These are phyloP conservation scores for Erodium trifolium DNA, from an alignment of 441 rosid genomes.

Conservation along the genomic window DNA sequence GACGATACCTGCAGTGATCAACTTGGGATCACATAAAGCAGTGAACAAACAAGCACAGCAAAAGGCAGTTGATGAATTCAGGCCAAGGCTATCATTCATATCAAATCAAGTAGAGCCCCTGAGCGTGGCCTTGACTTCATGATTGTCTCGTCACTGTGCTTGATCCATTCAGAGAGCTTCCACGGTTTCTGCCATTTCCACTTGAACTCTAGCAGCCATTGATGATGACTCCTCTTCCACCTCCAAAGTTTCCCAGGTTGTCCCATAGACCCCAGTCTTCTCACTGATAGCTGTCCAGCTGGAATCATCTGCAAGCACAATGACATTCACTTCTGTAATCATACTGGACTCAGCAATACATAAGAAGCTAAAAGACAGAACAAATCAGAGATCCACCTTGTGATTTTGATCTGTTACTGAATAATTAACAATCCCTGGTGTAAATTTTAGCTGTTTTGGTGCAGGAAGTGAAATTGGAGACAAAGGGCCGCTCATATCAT, in stretches of 20 bases:
- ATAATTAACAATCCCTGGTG: conserved; percentile 40
- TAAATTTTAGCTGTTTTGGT: conserved; percentile 54
- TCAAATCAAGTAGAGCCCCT: conserved; percentile 27
- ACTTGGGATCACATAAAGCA: conserved; percentile 14
- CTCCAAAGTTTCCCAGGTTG: conserved; percentile 62
- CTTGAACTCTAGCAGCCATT: conserved; percentile 66
- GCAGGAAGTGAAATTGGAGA: conserved; percentile 55
- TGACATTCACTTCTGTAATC: conserved; percentile 12
- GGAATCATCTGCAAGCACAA: conserved; percentile 40
- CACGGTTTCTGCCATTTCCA: conserved; percentile 84
- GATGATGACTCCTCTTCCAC: conserved; percentile 77
- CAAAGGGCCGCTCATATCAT: conserved; percentile 31
- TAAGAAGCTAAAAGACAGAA: conserved; percentile 2
- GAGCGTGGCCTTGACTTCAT: conserved; percentile 44
- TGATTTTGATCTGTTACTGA: conserved; percentile 37
- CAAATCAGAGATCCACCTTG: conserved; percentile 27
- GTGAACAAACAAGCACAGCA: conserved; percentile 21
- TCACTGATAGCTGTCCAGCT: conserved; percentile 37
- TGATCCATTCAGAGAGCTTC: conserved; percentile 71
- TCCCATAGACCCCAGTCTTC: conserved; percentile 37
- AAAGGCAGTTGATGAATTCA: conserved; percentile 16
- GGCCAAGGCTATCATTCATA: conserved; percentile 20
- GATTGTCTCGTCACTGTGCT: conserved; percentile 60
- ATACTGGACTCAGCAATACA: conserved; percentile 6
- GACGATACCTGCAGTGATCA: conserved; percentile 25